Evolutionary conservation across 2,329 filamentous ascomycete genomes (phyloP).

Genomic region (Capronia epimyces): DNA sequence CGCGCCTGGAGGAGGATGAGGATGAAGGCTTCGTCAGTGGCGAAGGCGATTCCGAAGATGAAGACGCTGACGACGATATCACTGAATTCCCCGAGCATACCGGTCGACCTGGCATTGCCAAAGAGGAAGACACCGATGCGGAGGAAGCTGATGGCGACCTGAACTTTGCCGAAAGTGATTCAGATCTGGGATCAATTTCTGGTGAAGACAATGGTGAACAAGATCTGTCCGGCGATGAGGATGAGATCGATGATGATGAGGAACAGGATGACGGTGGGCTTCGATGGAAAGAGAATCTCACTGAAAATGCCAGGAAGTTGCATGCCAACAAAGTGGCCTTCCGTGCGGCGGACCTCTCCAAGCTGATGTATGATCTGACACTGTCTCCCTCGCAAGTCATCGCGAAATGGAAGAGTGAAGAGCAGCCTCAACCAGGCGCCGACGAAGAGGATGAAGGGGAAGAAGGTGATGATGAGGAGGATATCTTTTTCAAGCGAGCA

Average conservation of each 20-base stretch:
- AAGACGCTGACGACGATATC: slow-evolving; percentile 36
- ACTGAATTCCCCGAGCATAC: slow-evolving; percentile 40
- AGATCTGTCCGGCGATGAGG: slow-evolving; percentile 49
- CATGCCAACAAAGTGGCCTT: slow-evolving; percentile 67
- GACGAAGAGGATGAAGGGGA: slow-evolving; percentile 51
- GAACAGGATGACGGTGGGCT: slow-evolving; percentile 67
- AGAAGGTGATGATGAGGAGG: slow-evolving; percentile 59
- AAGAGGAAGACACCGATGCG: slow-evolving; percentile 48
- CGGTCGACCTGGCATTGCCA: slow-evolving; percentile 40
- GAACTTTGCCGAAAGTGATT: slow-evolving; percentile 93
- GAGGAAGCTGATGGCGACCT: slow-evolving; percentile 62
- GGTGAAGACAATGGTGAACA: slow-evolving; percentile 53
- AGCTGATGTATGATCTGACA: slow-evolving; percentile 80
- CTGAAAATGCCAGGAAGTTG: slow-evolving; percentile 65
- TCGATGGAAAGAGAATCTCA: slow-evolving; percentile 84
- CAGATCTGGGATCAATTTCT: slow-evolving; percentile 85
- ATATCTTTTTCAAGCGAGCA: slow-evolving; percentile 59
- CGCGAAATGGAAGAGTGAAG: slow-evolving; percentile 70
- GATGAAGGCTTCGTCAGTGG: slow-evolving; percentile 52
- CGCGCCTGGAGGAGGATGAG: slow-evolving; percentile 54
- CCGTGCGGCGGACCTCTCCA: slow-evolving; percentile 73
- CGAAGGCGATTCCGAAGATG: slow-evolving; percentile 52
- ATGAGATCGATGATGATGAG: slow-evolving; percentile 39
- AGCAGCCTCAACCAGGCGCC: slow-evolving; percentile 45
- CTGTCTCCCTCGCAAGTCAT: slow-evolving; percentile 71